Percentiles rank a stretch among this genome's conserved stretches.
Evolutionary conservation across 2,329 filamentous ascomycete species (phyloP).

Genomic region (Fusarium sp.): DNA sequence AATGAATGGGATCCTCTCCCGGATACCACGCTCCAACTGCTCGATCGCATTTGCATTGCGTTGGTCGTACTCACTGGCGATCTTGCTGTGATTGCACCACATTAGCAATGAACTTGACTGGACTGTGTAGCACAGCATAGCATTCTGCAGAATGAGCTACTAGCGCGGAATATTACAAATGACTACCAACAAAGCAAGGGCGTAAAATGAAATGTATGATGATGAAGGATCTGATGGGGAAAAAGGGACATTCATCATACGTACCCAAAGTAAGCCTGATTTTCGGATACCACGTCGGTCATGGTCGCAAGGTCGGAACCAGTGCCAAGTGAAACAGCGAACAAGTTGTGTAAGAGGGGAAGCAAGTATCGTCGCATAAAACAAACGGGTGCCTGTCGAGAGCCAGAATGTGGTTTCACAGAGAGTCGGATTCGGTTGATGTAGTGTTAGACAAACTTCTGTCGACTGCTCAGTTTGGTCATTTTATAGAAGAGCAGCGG

Average conservation of each 20-base stretch:
- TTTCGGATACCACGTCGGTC: conserved; percentile 48
- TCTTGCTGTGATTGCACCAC: conserved; percentile 40
- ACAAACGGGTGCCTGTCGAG: conserved; percentile 15
- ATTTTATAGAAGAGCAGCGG: conserved; percentile 42
- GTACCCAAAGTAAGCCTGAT: conserved; percentile 58
- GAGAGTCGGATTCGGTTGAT: conserved; percentile 3
- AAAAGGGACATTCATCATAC: conserved; percentile 29
- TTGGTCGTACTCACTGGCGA: conserved; percentile 55
- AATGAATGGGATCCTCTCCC: conserved; percentile 67
- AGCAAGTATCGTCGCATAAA: conserved; percentile 15
- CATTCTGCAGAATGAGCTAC: conserved; percentile 5
- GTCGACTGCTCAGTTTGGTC: not conserved
- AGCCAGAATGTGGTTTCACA: conserved; percentile 8
- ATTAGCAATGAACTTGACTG: conserved; percentile 26
- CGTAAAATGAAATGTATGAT: not conserved
- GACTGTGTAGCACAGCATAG: not conserved
- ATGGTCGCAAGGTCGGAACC: conserved; percentile 48
- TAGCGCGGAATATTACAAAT: conserved; percentile 14
- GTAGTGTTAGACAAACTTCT: conserved; percentile 5
- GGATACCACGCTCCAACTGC: conserved; percentile 66
- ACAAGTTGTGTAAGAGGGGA: conserved; percentile 15
- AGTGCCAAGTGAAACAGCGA: conserved; percentile 12
- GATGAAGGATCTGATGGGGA: not conserved
- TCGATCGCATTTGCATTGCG: conserved; percentile 65
- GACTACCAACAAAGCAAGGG: conserved; percentile 9